Evolutionary conservation across 306 rosid species (phyloP).

Genomic region (Cucurbita pepo): DNA sequence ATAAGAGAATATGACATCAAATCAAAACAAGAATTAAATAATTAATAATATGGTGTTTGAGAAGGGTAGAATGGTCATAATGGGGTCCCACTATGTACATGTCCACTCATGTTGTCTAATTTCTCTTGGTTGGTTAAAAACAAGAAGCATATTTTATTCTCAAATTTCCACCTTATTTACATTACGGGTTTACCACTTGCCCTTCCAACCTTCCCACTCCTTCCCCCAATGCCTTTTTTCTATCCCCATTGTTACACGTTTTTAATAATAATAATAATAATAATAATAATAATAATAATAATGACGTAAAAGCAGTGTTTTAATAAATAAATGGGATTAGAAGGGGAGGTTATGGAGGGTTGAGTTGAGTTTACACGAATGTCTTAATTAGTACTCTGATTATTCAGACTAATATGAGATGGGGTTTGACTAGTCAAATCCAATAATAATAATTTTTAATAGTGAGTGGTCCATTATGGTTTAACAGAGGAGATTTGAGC

Average conservation of each 20-base stretch:
- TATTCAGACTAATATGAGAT: background rate
- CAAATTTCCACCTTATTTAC: background rate
- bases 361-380: background rate
- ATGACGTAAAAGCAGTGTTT: background rate
- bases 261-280: background rate
- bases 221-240: background rate
- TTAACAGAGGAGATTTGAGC: background rate
- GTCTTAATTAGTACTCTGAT: background rate
- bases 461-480: background rate
- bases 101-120: background rate
- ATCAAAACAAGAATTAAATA: background rate
- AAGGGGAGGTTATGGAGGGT: background rate
- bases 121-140: background rate
- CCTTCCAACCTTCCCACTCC: background rate
- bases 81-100: background rate
- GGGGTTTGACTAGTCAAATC: constrained; percentile 1
- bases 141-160: background rate
- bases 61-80: background rate
- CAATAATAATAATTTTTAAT: background rate
- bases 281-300: background rate
- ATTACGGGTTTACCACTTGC: background rate
- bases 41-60: background rate
- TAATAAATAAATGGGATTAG: background rate
- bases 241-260: background rate
- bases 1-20: background rate